Base-by-base conservation (phyloP, 805 yeast genomes). In the Starmerella lactis-condensi region DNA sequence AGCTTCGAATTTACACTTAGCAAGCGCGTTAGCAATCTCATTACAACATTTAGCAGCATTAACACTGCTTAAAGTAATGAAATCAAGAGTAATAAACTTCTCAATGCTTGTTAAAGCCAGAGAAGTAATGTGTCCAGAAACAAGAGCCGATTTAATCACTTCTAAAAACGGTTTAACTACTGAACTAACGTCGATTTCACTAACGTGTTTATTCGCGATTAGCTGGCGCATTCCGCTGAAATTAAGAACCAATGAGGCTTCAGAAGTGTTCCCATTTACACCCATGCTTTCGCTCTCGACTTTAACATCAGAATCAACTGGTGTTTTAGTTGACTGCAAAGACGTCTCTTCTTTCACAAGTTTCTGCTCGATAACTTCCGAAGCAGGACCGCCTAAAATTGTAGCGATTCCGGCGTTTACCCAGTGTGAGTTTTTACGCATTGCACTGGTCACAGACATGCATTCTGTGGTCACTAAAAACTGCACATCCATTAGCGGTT, bases 1-100 rank as follows among this genome's bases (percentile, higher is more conserved):
- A 2, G 93, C 93, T 58, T 89, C 95, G 50, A 89, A 89, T 28
- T 93, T 68, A 54, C 96, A 89, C 50, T 81, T 93, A 1, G 96
- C 78, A 39, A 89, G 62, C 0, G 95, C 68, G 38, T 68, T 67
- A 7, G 74, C 66, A 29, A 76, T 63, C 46, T 77, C 79, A 12
- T 70, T 65, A 38, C 78, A 53, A 1, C 75, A 65, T 28, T 57
- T 62, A 20, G 59, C 63, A 14, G 76, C 54, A 34, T 75, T 72
- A 19, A 60, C 56, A 4, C 81, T 69, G 2, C 55, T 45, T 7
- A 48, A 49, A 13, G 67, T 59, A n/a, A 89, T 62, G 20, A 89
- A 67, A 11, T 64, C 68, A 50, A 77, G 75, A 24, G 67, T 64
- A 32, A 85, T 54, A 43, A 89, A 68, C 52, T 76, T 79, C 22